Conservation (phyloP, 2,329 filamentous ascomycete genomes). For the Neofusicoccum umdonicola region DNA sequence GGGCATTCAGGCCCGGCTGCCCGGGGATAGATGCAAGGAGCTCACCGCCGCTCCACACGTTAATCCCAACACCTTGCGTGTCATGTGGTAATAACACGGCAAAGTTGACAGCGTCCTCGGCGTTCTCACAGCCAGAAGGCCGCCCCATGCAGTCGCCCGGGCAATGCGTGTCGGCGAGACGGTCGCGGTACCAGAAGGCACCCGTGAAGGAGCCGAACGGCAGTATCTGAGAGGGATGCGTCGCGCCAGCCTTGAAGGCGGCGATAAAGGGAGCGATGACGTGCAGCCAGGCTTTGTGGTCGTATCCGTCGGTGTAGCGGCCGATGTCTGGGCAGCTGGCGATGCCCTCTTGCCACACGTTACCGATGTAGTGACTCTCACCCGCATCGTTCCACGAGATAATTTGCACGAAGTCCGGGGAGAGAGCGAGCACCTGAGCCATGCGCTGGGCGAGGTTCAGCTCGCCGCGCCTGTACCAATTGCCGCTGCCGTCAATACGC, state of each 20-base stretch:
- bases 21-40: neutral
- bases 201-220: conserved; percentile 9
- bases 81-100: conserved; percentile 6
- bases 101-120: conserved; percentile 14
- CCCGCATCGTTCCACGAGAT: conserved; percentile 45
- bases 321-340: conserved; percentile 25
- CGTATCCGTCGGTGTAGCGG: conserved; percentile 30
- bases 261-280: conserved; percentile 37
- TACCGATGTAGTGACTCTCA: conserved; percentile 42
- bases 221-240: conserved; percentile 12
- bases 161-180: conserved; percentile 9
- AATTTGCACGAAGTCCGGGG: conserved; percentile 40
- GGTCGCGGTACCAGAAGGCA: conserved; percentile 15
- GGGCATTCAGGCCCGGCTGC: conserved; percentile 12
- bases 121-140: conserved; percentile 8
- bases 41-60: conserved; percentile 13
- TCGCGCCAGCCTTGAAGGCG: conserved; percentile 36
- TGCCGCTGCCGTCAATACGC: conserved; percentile 30
- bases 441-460: conserved; percentile 34
- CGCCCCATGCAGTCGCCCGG: conserved; percentile 4
- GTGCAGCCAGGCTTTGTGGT: conserved; percentile 37
- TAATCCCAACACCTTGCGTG: neutral
- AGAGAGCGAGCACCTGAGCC: conserved; percentile 29
- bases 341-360: conserved; percentile 36
- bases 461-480: conserved; percentile 40